Percentiles rank a stretch among this genome's conserved stretches.
These are phyloP conservation scores for Sugiyamaella xylanicola DNA, from an alignment of 1,139 yeast species.

Conservation along the genomic window DNA sequence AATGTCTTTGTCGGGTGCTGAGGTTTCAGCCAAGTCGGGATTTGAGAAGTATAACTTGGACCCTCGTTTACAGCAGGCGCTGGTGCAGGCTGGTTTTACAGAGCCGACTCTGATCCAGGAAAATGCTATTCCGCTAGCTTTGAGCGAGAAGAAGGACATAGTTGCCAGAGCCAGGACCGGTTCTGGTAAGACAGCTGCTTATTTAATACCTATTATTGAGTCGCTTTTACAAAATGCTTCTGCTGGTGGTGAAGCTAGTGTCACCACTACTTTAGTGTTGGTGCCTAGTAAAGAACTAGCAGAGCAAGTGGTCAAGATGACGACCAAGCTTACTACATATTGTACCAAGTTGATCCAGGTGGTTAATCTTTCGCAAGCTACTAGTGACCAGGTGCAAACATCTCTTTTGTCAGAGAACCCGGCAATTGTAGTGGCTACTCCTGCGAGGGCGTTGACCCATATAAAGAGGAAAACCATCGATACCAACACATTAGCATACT, in stretches of 20 bases:
- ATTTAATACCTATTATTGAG: constrained; percentile 75
- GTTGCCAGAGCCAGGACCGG: constrained; percentile 90
- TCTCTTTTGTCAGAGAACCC: constrained; percentile 72
- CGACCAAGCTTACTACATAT: constrained; percentile 67
- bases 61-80: constrained; percentile 79
- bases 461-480: constrained; percentile 43
- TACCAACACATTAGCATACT: constrained; percentile 56
- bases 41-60: constrained; percentile 54
- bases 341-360: constrained; percentile 67
- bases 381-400: constrained; percentile 70
- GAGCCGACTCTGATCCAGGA: constrained; percentile 91
- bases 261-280: constrained; percentile 54
- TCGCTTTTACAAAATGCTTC: constrained; percentile 49
- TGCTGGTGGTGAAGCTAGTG: constrained; percentile 16
- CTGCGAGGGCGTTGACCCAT: constrained; percentile 67
- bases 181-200: constrained; percentile 88
- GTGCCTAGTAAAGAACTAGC: constrained; percentile 89
- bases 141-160: constrained; percentile 82
- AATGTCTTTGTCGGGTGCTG: background rate
- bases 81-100: constrained; percentile 68
- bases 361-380: constrained; percentile 74
- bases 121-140: constrained; percentile 87
- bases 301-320: constrained; percentile 74
- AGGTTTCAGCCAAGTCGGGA: background rate
- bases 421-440: constrained; percentile 83